Percentiles rank a stretch among this genome's conserved stretches.
Evolutionary conservation across 371 early-diverging fungal genomes (phyloP).

Genomic region (Mortierella sp.): DNA sequence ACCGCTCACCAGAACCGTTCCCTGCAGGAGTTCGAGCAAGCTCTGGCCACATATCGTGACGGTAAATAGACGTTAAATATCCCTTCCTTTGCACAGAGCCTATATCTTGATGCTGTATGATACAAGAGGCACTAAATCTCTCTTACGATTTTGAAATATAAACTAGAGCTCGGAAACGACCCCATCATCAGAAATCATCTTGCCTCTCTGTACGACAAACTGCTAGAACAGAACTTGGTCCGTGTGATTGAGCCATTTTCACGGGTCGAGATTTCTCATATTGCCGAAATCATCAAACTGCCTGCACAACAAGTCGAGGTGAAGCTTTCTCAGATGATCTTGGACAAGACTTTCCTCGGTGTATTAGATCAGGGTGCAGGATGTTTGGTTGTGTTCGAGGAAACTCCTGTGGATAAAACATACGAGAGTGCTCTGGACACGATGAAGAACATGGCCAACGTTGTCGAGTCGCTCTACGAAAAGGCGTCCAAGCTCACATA

Average conservation of each 20-base stretch:
- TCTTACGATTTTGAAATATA: background rate
- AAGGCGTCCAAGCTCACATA: constrained; percentile 71
- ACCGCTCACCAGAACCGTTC: constrained; percentile 94
- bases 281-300: constrained; percentile 92
- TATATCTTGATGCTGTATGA: no score
- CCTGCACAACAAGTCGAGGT: constrained; percentile 93
- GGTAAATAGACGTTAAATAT: no score
- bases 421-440: constrained; percentile 95
- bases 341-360: constrained; percentile 96
- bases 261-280: constrained; percentile 95
- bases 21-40: constrained; percentile 93
- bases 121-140: no score
- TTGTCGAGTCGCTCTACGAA: constrained; percentile 94
- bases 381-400: constrained; percentile 94
- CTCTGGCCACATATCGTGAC: constrained; percentile 83
- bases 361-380: constrained; percentile 98
- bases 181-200: constrained; percentile 93
- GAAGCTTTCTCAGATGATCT: constrained; percentile 98
- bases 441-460: constrained; percentile 93
- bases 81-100: no score
- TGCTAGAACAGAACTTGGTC: constrained; percentile 96
- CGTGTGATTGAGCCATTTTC: constrained; percentile 99
- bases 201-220: constrained; percentile 93
- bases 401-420: constrained; percentile 87
- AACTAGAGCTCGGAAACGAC: constrained; percentile 86